Evolutionary conservation across 2,329 filamentous ascomycete species (phyloP).

Genomic region (Passalora sequoiae): DNA sequence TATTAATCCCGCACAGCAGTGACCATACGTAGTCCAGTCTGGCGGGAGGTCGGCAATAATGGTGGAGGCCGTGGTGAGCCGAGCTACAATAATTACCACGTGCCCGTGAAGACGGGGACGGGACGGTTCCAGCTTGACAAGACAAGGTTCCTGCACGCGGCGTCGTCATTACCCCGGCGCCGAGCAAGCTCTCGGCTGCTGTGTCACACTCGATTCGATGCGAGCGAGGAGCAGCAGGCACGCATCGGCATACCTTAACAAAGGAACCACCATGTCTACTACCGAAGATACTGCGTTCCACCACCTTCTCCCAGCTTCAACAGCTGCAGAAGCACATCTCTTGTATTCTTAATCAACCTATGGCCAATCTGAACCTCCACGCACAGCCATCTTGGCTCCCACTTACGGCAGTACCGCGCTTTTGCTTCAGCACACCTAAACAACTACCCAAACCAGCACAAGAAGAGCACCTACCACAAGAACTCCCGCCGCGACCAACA

Average conservation of each 20-base stretch:
- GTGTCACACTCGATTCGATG: not conserved
- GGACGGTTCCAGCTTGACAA: not conserved
- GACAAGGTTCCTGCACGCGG: not conserved
- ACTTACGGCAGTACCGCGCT: conserved; percentile 1
- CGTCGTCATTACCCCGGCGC: not conserved
- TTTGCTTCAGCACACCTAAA: conserved; percentile 2
- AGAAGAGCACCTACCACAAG: too few species aligned
- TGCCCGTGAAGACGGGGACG: too few species aligned
- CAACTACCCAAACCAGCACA: not conserved
- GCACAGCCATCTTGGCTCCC: conserved; percentile 1
- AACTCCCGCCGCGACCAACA: not conserved
- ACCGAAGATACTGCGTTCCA: not conserved
- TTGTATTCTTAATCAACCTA: not conserved
- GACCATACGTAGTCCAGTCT: not conserved
- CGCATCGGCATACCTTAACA: not conserved
- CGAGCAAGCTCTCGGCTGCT: not conserved
- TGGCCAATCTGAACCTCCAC: conserved; percentile 1
- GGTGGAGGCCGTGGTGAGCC: too few species aligned
- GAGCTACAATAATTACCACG: too few species aligned
- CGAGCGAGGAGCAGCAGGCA: not conserved
- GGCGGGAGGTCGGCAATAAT: too few species aligned
- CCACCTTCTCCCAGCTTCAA: not conserved
- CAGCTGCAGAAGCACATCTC: not conserved
- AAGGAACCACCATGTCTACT: too few species aligned
- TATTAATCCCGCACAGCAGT: not conserved